Conservation (phyloP, 176 grass and related monocot species). For the Lolium multiflorum region DNA sequence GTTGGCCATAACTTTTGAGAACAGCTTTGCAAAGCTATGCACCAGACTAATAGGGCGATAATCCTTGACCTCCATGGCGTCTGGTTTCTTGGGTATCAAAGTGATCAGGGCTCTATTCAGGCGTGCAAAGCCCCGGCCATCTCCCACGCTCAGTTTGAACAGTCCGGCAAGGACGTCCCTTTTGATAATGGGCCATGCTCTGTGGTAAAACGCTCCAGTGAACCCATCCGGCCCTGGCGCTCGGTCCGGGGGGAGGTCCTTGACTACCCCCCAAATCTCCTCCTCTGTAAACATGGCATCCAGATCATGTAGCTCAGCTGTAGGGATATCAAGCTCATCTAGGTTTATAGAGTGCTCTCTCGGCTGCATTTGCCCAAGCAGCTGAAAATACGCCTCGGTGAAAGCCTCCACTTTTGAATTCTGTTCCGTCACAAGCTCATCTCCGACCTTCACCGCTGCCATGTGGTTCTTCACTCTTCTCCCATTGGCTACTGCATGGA, state of each 20-base stretch:
- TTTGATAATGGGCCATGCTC: background rate
- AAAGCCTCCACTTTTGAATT: background rate
- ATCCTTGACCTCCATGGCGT: background rate
- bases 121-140: background rate
- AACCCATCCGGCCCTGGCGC: background rate
- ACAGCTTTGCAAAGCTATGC: background rate
- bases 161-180: background rate
- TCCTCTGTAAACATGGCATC: background rate
- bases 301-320: background rate
- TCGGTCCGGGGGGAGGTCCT: background rate
- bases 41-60: background rate
- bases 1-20: background rate
- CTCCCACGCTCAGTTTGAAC: background rate
- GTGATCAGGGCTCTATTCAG: background rate
- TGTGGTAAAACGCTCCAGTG: background rate
- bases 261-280: background rate
- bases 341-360: background rate
- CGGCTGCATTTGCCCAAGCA: background rate
- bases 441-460: no score
- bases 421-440: background rate
- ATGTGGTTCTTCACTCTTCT: no score
- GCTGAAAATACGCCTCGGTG: background rate
- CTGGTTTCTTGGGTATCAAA: background rate
- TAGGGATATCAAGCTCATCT: background rate
- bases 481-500: no score